Evolutionary conservation across 306 rosid genomes (phyloP), one percentile per base, ranked within the genome.

Genomic region (Begonia fuchsioides): DNA sequence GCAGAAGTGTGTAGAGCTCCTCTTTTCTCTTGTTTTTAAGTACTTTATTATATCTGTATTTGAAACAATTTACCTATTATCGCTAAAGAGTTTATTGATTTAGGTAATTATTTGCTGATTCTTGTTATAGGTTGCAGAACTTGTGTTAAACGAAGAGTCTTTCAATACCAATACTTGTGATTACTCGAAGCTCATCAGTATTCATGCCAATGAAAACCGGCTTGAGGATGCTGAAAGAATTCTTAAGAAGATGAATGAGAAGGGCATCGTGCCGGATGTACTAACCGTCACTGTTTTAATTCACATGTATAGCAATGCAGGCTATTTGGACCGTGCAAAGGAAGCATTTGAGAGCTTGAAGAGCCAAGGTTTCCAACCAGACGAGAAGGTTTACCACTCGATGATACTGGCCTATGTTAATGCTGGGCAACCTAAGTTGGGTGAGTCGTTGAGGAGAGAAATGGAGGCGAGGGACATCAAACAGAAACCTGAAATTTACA

Each of bases 261-360:
- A 73, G 18, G 85, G 77, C 47, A 38, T 79, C 15, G 10, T 32
- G 11, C 73, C 71, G 9, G 94, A 90, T 74, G 56, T 77, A 44
- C 53, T 78, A 17, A 79, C 72, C 13, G 65, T 76, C 64, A 64
- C 58, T 41, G 55, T 47, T 15, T 61, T 79, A 72, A 77, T 79
- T 56, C 92, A 77, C 74, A 75, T 85, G 95, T 85, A 90, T 59
- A 49, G 83, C 79, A 81, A 71, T 73, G 86, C 35, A 41, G 94
- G 95, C 17, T 73, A 81, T 75, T 55, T 77, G 59, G 81, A 65
- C 15, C 52, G 70, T 9, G 87, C 92, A 13, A 66, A 67, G 54
- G 69, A 73, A 68, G 92, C 83, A 44, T 85, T 76, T 54, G 72
- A 75, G 60, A 45, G 51, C 48, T 73, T 90, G 76, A 79, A 13